Percentiles rank a stretch among this genome's conserved stretches.
These are phyloP conservation scores for Fusarium lateritium DNA, from an alignment of 2,329 filamentous ascomycete genomes.

Conservation along the genomic window DNA sequence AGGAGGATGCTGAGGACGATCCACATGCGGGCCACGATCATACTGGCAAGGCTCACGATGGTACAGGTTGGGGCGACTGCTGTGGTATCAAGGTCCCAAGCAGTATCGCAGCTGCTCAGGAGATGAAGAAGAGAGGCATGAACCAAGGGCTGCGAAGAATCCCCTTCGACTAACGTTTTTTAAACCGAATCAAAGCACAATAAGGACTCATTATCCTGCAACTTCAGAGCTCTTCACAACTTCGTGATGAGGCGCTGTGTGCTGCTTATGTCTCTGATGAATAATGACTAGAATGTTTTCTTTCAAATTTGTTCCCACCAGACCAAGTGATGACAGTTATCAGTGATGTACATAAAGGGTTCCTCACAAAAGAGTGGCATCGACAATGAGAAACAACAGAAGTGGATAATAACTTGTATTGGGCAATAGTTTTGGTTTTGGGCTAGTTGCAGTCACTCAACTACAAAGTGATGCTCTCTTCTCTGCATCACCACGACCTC, in stretches of 20 bases:
- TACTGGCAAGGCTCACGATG: constrained; percentile 73
- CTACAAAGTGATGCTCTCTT: not conserved
- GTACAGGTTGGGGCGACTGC: constrained; percentile 90
- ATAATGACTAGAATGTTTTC: constrained; percentile 1
- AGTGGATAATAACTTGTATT: too few relatives aligned
- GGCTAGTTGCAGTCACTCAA: not conserved
- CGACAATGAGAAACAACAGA: too few relatives aligned
- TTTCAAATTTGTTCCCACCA: not conserved
- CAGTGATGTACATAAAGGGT: too few relatives aligned
- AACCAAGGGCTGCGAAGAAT: constrained; percentile 77
- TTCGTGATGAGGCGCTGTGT: not conserved
- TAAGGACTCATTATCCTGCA: not conserved
- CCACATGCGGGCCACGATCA: constrained; percentile 74
- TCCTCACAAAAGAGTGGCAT: too few relatives aligned
- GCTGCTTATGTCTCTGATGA: constrained; percentile 9
- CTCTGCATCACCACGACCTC: not conserved
- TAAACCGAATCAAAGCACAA: constrained; percentile 13
- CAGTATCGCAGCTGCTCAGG: constrained; percentile 89
- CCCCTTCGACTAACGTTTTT: constrained; percentile 79
- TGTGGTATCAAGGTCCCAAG: constrained; percentile 98
- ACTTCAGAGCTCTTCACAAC: not conserved
- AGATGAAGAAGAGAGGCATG: constrained; percentile 82
- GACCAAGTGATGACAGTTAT: too few relatives aligned
- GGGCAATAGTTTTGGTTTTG: not conserved
- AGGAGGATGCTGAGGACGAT: constrained; percentile 64